Conservation (phyloP, 2,329 filamentous ascomycete species). For the Hymenoscyphus fraxineus region DNA sequence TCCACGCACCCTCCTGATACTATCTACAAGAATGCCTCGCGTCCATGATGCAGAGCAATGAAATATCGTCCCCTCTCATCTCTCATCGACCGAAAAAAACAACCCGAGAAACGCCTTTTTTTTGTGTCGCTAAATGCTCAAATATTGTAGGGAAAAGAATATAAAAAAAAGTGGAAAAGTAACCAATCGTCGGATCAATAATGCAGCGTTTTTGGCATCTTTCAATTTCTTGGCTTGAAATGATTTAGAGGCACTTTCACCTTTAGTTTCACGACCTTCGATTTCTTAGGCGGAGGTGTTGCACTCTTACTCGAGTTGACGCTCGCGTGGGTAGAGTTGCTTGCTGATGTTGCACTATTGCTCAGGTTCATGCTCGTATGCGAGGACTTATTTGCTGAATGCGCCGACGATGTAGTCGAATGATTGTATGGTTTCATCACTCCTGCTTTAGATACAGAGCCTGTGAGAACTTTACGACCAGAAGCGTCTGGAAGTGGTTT, state of each 20-base stretch:
- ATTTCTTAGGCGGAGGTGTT: background rate
- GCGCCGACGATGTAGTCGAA: background rate
- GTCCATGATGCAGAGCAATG: background rate
- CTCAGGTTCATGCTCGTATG: background rate
- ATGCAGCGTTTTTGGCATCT: background rate
- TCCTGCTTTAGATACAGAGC: background rate
- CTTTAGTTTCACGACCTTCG: slow-evolving; percentile 1
- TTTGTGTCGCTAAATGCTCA: background rate
- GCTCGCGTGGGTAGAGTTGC: background rate
- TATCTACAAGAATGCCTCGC: slow-evolving; percentile 6
- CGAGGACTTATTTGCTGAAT: background rate
- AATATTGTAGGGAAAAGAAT: background rate
- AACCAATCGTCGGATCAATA: background rate
- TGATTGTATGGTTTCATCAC: background rate
- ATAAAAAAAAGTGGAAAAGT: background rate
- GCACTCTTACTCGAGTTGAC: background rate
- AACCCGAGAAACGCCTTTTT: slow-evolving; percentile 1
- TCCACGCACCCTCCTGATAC: background rate
- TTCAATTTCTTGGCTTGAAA: background rate
- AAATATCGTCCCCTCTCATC: background rate
- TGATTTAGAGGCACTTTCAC: slow-evolving; percentile 2
- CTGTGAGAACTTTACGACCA: slow-evolving; percentile 10
- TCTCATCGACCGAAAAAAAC: background rate
- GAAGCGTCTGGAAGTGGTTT: background rate
- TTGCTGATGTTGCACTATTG: background rate